A percentile compares a stretch with the other conserved stretches of the same genome.
Evolutionary conservation across 768 basidiomycete genomes (phyloP).

Genomic region (Trametes sanguinea): DNA sequence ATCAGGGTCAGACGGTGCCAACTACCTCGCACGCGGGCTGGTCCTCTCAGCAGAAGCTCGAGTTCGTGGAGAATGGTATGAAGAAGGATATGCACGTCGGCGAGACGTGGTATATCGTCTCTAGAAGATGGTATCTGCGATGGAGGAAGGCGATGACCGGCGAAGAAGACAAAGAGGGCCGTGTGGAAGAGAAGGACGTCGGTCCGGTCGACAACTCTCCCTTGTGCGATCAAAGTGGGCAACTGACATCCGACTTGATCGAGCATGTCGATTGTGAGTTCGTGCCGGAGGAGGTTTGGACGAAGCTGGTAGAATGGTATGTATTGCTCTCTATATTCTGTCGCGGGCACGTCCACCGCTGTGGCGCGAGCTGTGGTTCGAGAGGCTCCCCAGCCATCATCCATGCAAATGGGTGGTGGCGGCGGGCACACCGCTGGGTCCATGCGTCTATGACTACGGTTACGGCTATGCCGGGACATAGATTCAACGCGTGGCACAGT

Average conservation of each 20-base stretch:
- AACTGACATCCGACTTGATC: conserved; percentile 45
- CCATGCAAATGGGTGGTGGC: background rate
- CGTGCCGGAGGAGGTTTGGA: conserved; percentile 75
- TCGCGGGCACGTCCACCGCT: background rate
- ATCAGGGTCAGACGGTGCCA: conserved; percentile 13
- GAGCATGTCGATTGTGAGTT: conserved; percentile 77
- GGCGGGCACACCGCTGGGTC: background rate
- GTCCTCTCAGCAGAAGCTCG: conserved; percentile 49
- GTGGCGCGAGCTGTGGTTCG: background rate
- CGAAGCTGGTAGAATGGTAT: conserved; percentile 66
- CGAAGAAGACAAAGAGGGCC: conserved; percentile 66
- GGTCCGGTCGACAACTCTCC: conserved; percentile 76
- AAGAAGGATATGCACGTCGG: conserved; percentile 55
- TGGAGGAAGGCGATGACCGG: conserved; percentile 77
- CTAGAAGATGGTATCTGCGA: conserved; percentile 69
- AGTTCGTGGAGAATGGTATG: conserved; percentile 50
- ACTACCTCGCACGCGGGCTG: conserved; percentile 26
- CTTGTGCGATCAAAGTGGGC: conserved; percentile 47
- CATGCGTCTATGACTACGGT: too few species aligned
- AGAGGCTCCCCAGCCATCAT: background rate
- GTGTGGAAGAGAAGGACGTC: conserved; percentile 59
- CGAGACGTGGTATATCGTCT: conserved; percentile 79
- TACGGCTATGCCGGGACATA: too few species aligned
- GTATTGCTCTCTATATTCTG: conserved; percentile 29
- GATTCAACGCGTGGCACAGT: too few species aligned